Evolutionary conservation across 495 filamentous ascomycete species (phyloP), one percentile per base, ranked within the genome.

Genomic region (Neurospora sp.): DNA sequence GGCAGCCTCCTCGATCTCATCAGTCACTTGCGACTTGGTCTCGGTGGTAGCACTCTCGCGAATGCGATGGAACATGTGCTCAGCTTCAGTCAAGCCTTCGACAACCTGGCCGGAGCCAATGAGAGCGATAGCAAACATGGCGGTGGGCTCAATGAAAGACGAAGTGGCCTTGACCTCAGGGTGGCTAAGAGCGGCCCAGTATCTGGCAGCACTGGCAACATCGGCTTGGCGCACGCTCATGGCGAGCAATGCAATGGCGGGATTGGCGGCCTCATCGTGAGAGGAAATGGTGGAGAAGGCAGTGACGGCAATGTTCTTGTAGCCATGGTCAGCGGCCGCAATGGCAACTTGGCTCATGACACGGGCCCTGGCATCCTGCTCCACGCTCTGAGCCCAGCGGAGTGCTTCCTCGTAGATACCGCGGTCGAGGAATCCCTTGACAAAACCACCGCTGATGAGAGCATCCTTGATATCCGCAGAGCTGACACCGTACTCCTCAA

Each of bases 1-100:
- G 70, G 92, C 85, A 20, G 89, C 92, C 79, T 98, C 95, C 76
- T 97, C 95, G 69, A 97, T 91, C 81, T 94, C 90, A 75, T 95
- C 93, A 39, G 87, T 81, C 69, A 90, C 78, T 70, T 90, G 88
- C n/a, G 82, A 71, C 41, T 78, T 84, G 20, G 77, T 72, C 68
- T 84, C 84, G 35, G 76, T 71, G 53, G 22, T 4, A 71, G 85
- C 84, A 46, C 84, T 77, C 66, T 87, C 87, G 72, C 92, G 90
- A 74, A 97, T 91, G 48, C 91, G 91, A 72, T 87, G 83, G 79
- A 97, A 97, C 90, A 96, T 93, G 78, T 89, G 83, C 70, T 94
- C 92, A 37, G 91, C 90, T 74, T 94, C 89, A 16, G 87, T 82
- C 71, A 97, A 85, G 41, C 90, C 94, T 71, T 92, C 91, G 20